Evolutionary conservation across 257 asterid species (phyloP).

Genomic region (Solanum tacnaense): DNA sequence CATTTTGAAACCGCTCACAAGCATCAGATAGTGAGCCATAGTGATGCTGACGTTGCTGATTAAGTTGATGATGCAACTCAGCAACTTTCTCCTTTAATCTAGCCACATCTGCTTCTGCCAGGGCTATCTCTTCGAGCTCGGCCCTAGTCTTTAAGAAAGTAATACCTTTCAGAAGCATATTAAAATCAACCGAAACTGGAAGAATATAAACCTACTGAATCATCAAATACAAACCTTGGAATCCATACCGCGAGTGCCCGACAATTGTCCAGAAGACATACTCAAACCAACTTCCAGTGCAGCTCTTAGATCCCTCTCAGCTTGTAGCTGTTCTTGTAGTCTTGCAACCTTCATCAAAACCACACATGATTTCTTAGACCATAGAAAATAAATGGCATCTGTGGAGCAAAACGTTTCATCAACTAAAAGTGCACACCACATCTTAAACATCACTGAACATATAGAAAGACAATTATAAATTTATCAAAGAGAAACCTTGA

Average conservation of each 20-base stretch:
- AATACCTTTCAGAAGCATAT: background rate
- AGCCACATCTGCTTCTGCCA: conserved; percentile 97
- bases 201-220: background rate
- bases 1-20: conserved; percentile 48
- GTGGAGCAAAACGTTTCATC: background rate
- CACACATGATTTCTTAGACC: background rate
- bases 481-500: background rate
- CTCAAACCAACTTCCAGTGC: conserved; percentile 93
- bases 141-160: conserved; percentile 65
- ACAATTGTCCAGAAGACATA: conserved; percentile 80
- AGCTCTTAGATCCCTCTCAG: conserved; percentile 91
- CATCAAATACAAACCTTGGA: conserved; percentile 53
- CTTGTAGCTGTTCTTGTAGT: conserved; percentile 96
- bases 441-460: background rate
- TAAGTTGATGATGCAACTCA: conserved; percentile 88
- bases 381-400: background rate
- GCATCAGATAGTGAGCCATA: conserved; percentile 71
- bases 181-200: background rate
- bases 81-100: conserved; percentile 95
- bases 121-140: conserved; percentile 97
- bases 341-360: conserved; percentile 57
- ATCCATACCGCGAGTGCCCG: conserved; percentile 80
- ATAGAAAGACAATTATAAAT: background rate
- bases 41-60: conserved; percentile 92
- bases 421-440: background rate